These are phyloP conservation scores for Crithidia fasciculata DNA, from an alignment of 208 protist species.

Conservation along the genomic window DNA sequence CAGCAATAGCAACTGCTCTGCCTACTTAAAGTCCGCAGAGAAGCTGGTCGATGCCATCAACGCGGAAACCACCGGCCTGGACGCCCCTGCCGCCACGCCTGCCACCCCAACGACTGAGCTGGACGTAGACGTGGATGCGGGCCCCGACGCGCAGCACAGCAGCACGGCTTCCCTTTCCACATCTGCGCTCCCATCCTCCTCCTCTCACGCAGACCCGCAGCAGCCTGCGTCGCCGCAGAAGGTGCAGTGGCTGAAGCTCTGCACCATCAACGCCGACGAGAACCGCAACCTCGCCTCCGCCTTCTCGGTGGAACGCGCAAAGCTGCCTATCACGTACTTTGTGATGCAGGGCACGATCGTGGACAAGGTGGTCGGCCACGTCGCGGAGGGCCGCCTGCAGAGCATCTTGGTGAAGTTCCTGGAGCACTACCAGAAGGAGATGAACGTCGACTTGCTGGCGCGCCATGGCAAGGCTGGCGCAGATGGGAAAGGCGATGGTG, in stretches of 20 bases:
- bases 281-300: conserved; percentile 88
- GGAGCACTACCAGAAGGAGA: conserved; percentile 86
- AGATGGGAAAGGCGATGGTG: background rate
- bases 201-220: conserved; percentile 8
- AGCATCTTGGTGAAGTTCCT: conserved; percentile 83
- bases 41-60: conserved; percentile 80
- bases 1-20: conserved; percentile 61
- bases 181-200: background rate
- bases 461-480: conserved; percentile 16
- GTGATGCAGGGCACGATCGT: conserved; percentile 91
- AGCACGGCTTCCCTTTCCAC: background rate
- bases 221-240: background rate
- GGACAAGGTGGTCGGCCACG: conserved; percentile 74
- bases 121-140: too few species aligned
- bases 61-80: conserved; percentile 36
- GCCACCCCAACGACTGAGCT: background rate
- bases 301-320: conserved; percentile 85
- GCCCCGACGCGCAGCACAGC: too few species aligned
- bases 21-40: conserved; percentile 67
- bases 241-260: conserved; percentile 82
- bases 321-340: conserved; percentile 88
- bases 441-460: conserved; percentile 83
- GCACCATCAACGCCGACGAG: conserved; percentile 86
- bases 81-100: background rate
- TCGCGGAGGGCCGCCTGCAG: conserved; percentile 60